Percentiles rank a stretch among this genome's conserved stretches.
Conservation (phyloP, 805 yeast genomes). For the Metschnikowia peoriensis region DNA sequence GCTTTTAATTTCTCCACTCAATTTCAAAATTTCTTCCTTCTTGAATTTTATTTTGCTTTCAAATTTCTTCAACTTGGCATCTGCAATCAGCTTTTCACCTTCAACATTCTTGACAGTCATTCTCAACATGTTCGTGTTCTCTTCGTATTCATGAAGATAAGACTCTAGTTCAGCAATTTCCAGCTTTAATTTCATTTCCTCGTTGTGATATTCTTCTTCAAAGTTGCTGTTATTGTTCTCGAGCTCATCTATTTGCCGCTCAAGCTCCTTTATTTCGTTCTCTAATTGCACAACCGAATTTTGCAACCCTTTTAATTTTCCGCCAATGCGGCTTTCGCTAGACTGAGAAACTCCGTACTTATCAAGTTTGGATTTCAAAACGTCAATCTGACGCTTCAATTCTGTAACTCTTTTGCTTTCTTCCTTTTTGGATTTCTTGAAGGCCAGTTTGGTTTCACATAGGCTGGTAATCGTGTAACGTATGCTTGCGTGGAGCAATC, state of each 20-base stretch:
- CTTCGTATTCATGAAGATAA: conserved; percentile 24
- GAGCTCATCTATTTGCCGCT: conserved; percentile 17
- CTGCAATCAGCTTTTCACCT: conserved; percentile 21
- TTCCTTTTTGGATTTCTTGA: conserved; percentile 36
- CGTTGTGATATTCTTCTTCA: conserved; percentile 17
- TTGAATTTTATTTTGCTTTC: conserved; percentile 24
- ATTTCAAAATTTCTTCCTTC: conserved; percentile 25
- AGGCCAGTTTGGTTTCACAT: conserved; percentile 21
- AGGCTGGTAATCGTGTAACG: conserved; percentile 29
- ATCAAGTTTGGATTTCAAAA: conserved; percentile 29
- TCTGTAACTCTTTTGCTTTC: conserved; percentile 36
- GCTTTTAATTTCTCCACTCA: conserved; percentile 26
- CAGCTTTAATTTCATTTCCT: conserved; percentile 19
- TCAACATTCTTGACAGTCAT: conserved; percentile 22
- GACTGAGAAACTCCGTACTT: conserved; percentile 25
- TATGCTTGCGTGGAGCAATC: conserved; percentile 34
- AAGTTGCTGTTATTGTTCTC: conserved; percentile 14
- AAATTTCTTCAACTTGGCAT: conserved; percentile 26
- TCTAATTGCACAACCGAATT: conserved; percentile 40
- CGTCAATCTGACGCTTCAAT: conserved; percentile 32
- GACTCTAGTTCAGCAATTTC: conserved; percentile 25
- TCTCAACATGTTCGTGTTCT: conserved; percentile 22
- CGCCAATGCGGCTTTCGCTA: conserved; percentile 31
- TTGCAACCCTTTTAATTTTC: conserved; percentile 40
- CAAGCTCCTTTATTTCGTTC: conserved; percentile 29